Base-by-base conservation (phyloP, 2,329 filamentous ascomycete genomes). In the Camptophora hylomeconis region DNA sequence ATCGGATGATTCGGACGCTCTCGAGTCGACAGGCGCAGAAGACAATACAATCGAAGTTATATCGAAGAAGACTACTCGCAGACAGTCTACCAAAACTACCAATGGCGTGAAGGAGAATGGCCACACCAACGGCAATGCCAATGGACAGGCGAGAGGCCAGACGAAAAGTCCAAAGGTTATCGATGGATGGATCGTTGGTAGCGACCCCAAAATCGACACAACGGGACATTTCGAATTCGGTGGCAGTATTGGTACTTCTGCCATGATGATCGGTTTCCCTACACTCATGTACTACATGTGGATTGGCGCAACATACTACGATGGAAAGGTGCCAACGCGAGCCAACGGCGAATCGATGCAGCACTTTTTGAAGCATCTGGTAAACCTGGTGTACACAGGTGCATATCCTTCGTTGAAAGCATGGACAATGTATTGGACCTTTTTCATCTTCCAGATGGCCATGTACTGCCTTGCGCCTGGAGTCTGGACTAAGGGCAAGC, bases 241-340 rank as follows among this genome's bases (percentile, higher is more conserved):
- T 39, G 89, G 89, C 34, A 75, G 81, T 3, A 51, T 68, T n/a
- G 87, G 89, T 31, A 78, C 86, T 22, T 58, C 69, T 10, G 63
- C 70, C 42, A 84, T 94, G 72, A 95, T 95, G 83, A 67, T 84
- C 38, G 73, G 79, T 24, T 98, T 95, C 57, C 89, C 89, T n/a
- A 38, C 76, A 20, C 69, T 98, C 45, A 95, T 95, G 87, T 94
- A 82, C 69, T 95, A 94, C 61, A 93, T 98, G 86, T 95, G 86
- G 86, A 76, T 92, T 54, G 89, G 89, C 28, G 80, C 87, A 18
- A 86, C 77, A 27, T 93, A 87, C 60, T 98, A 94, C 59, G 64
- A 83, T 50, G 87, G 87, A 44, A 75, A 80, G 39, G 65, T 92
- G 28, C 89, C 89, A 10, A 58, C 61, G 23, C 80, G 73, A 2